phyloP scores from a whole-genome alignment of 768 basidiomycete species.

The Boletus barrowsii region DNA sequence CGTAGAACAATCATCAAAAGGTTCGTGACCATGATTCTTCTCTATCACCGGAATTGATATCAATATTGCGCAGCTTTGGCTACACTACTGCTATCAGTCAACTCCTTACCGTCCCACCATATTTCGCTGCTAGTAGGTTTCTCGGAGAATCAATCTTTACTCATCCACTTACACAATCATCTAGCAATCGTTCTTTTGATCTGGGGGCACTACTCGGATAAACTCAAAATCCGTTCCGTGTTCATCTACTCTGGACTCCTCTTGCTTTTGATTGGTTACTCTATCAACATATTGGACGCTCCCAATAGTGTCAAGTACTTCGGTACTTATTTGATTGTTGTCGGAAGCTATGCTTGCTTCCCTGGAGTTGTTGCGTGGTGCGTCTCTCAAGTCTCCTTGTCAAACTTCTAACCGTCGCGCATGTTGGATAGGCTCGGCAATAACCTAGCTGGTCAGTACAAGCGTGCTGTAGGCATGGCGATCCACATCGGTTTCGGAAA shows the following conservation, averaged over 20 bases:
- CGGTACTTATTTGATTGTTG: constrained; percentile 66
- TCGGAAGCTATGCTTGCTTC: constrained; percentile 54
- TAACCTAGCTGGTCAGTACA: constrained; percentile 63
- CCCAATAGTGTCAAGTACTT: constrained; percentile 62
- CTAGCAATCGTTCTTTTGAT: constrained; percentile 50
- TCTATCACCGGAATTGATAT: background rate
- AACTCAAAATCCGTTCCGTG: constrained; percentile 47
- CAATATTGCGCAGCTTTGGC: constrained; percentile 46
- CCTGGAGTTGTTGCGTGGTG: constrained; percentile 65
- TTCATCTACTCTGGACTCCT: constrained; percentile 54
- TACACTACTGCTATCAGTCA: constrained; percentile 55
- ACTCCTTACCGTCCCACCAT: constrained; percentile 67
- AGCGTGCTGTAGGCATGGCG: constrained; percentile 66
- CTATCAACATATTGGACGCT: constrained; percentile 58
- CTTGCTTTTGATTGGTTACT: constrained; percentile 55
- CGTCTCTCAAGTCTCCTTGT: constrained; percentile 15
- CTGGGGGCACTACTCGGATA: constrained; percentile 61
- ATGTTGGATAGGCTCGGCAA: constrained; percentile 45
- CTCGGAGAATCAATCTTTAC: background rate
- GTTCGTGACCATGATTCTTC: constrained; percentile 22
- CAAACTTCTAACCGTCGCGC: background rate
- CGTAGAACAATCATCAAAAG: constrained; percentile 56
- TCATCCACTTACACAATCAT: background rate
- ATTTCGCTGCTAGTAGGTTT: constrained; percentile 57
- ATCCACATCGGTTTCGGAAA: constrained; percentile 53